Evolutionary conservation across 805 yeast species (phyloP).

Genomic region (Jamesozyma rosinii): DNA sequence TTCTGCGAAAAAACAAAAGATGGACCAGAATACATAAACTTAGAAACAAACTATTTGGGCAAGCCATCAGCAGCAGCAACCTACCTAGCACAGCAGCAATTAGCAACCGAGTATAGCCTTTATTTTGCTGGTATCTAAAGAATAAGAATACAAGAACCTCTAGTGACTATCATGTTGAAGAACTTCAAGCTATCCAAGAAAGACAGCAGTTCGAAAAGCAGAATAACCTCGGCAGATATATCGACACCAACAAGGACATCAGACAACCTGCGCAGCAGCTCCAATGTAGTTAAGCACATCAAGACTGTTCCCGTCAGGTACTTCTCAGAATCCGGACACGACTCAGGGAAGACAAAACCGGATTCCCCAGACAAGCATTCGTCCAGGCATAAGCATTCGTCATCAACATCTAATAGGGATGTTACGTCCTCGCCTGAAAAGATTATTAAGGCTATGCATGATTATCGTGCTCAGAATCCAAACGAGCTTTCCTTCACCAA

Average conservation of each 20-base stretch:
- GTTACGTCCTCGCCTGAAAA: slow-evolving; percentile 45
- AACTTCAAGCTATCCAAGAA: slow-evolving; percentile 25
- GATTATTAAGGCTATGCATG: slow-evolving; percentile 73
- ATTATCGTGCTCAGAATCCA: slow-evolving; percentile 68
- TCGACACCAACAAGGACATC: slow-evolving; percentile 26
- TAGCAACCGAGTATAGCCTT: neutral
- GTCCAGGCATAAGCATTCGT: slow-evolving; percentile 4
- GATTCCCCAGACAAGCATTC: neutral
- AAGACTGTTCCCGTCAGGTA: slow-evolving; percentile 21
- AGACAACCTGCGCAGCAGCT: slow-evolving; percentile 11
- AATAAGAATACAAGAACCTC: neutral
- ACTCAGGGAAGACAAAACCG: slow-evolving; percentile 6
- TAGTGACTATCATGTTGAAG: slow-evolving; percentile 15
- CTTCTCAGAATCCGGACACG: slow-evolving; percentile 6
- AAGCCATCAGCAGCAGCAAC: too few relatives aligned
- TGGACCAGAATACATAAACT: too few relatives aligned
- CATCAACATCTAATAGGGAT: slow-evolving; percentile 10
- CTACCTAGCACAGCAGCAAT: too few relatives aligned
- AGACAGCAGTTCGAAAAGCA: slow-evolving; percentile 22
- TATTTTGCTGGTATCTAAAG: neutral
- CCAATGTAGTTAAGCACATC: slow-evolving; percentile 16
- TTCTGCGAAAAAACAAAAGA: too few relatives aligned
- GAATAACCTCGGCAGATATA: slow-evolving; percentile 31
- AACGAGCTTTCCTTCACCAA: slow-evolving; percentile 69
- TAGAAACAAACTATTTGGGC: too few relatives aligned